Percentiles rank a stretch among this genome's conserved stretches.
phyloP scores from a whole-genome alignment of 1,284 basidiomycete species.

The Exobasidium rhododendri region DNA sequence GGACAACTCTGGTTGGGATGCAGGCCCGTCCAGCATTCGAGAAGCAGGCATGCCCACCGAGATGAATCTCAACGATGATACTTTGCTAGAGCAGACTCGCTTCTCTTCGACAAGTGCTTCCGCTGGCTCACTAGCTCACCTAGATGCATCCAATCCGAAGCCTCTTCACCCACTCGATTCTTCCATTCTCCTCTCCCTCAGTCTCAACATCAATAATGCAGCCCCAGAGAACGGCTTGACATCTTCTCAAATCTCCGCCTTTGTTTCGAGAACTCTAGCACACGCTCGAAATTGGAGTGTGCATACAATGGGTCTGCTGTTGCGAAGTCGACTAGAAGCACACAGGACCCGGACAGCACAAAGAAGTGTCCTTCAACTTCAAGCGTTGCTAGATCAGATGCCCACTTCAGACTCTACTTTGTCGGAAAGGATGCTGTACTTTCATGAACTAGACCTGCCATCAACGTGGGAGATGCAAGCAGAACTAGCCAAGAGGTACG shows the following conservation, averaged over 20 bases:
- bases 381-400: conserved; percentile 54
- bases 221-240: conserved; percentile 54
- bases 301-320: conserved; percentile 52
- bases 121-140: conserved; percentile 57
- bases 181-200: conserved; percentile 48
- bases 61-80: conserved; percentile 87
- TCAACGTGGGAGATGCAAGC: conserved; percentile 53
- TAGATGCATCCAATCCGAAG: conserved; percentile 81
- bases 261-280: conserved; percentile 42
- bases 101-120: conserved; percentile 59
- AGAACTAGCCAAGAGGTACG: conserved; percentile 46
- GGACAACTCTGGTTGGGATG: conserved; percentile 26
- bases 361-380: conserved; percentile 49
- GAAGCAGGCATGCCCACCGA: conserved; percentile 65
- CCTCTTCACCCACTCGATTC: conserved; percentile 47
- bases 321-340: conserved; percentile 49
- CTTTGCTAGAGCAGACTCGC: conserved; percentile 86
- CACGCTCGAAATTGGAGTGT: conserved; percentile 54
- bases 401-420: conserved; percentile 53
- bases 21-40: conserved; percentile 34
- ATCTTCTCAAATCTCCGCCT: conserved; percentile 48
- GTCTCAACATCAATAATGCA: conserved; percentile 50
- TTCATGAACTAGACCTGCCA: conserved; percentile 47
- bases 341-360: conserved; percentile 50
- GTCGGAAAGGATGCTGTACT: conserved; percentile 45